phyloP scores from a whole-genome alignment of 2,329 filamentous ascomycete genomes.

The Dactylellina sp. region DNA sequence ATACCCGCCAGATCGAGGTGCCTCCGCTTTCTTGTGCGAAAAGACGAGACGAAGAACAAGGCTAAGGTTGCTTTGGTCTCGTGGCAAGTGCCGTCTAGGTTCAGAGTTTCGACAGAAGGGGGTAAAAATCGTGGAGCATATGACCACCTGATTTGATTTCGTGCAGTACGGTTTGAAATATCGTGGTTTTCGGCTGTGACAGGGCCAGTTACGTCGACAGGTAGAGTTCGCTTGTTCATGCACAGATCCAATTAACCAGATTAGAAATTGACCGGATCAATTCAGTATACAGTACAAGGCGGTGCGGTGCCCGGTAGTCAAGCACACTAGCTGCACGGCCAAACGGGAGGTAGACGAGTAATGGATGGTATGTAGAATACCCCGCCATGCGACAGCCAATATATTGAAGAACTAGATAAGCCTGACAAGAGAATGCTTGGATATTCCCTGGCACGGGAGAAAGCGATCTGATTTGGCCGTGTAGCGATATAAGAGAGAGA shows the following conservation, averaged over 20 bases:
- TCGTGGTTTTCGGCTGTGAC: slow-evolving; percentile 46
- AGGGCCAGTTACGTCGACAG: slow-evolving; percentile 42
- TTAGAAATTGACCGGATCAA: slow-evolving; percentile 56
- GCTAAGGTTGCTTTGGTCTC: slow-evolving; percentile 39
- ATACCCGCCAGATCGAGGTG: slow-evolving; percentile 46
- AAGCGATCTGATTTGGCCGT: not conserved
- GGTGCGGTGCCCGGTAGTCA: slow-evolving; percentile 36
- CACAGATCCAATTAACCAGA: slow-evolving; percentile 56
- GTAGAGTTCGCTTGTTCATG: slow-evolving; percentile 56
- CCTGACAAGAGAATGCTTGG: not conserved
- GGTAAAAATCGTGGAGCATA: slow-evolving; percentile 53
- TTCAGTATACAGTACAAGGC: slow-evolving; percentile 48
- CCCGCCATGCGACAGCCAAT: slow-evolving; percentile 53
- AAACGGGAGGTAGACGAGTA: slow-evolving; percentile 43
- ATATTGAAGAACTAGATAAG: slow-evolving; percentile 23
- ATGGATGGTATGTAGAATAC: slow-evolving; percentile 29
- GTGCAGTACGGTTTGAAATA: slow-evolving; percentile 48
- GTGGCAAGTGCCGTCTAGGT: slow-evolving; percentile 46
- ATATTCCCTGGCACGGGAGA: not conserved
- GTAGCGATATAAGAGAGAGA: too few relatives aligned
- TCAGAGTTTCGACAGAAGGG: slow-evolving; percentile 29
- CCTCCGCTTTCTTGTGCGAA: slow-evolving; percentile 37
- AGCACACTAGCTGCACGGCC: slow-evolving; percentile 46
- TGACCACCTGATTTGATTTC: slow-evolving; percentile 57
- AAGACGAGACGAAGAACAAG: slow-evolving; percentile 51